Base-by-base conservation (phyloP, 2,329 filamentous ascomycete species). In the Phaeosphaeriaceae sp. region DNA sequence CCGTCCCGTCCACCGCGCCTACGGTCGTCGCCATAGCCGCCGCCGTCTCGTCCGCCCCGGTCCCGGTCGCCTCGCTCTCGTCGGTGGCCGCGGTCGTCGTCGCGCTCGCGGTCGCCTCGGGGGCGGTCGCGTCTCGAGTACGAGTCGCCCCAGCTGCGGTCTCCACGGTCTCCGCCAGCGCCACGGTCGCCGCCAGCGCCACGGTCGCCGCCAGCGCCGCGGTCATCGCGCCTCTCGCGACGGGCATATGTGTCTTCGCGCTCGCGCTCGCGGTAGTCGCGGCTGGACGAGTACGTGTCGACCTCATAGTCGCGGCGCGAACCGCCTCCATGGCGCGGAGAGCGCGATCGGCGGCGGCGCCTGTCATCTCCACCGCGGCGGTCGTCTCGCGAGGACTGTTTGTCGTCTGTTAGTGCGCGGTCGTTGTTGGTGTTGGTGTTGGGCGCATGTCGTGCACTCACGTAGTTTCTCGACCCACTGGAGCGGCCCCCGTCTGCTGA, bases 251-350 rank as follows among this genome's bases (percentile, higher is more conserved):
- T 87, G 69, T 97, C 94, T 79, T 98, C 94, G 61, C 94, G 91
- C 81, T 98, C 94, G 62, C 94, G 86, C 76, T 96, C 94, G 75
- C 94, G 88, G 78, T 97, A 96, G 81, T 90, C 93, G 68, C 94
- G 90, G 79, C 93, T 97, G 6, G 91, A 93, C 20, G 93, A 96
- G 80, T 98, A 98, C 56, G 91, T 89, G 79, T 97, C 93, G 77
- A 88, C 85, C 68, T 91, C 89, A 54, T 86, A 87, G 51, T 95
- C 90, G 67, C 89, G 83, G 57, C 89, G 86, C 66, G 87, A 83
- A 25, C 51, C 44, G 21, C 50, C 50, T 7, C 52, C 85, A 73
- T 91, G 88, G 70, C 91, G 89, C 57, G 93, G 93, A 19, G 94
- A 98, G 75, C 94, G 89, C 60, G 93, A 97, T 65, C 94, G 90